These are phyloP conservation scores for Yamadazyma atmosphaerica DNA, from an alignment of 1,139 yeast species.

Conservation along the genomic window DNA sequence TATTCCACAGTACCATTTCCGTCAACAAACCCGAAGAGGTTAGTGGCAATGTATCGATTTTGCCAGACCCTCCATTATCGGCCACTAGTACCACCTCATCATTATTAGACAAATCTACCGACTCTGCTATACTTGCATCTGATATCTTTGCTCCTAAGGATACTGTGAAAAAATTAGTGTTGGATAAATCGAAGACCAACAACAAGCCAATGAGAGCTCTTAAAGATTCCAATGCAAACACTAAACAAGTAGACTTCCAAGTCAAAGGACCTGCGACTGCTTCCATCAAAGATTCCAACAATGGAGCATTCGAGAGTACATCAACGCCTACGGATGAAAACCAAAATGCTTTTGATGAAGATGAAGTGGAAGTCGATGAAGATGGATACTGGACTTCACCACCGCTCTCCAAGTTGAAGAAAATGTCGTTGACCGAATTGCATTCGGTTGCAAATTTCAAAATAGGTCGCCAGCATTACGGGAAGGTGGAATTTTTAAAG, in stretches of 20 bases:
- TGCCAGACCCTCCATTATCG: slow-evolving; percentile 12
- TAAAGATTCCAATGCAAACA: slow-evolving; percentile 13
- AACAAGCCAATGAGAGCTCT: slow-evolving; percentile 5
- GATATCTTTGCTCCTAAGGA: slow-evolving; percentile 70
- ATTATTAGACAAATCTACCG: slow-evolving; percentile 44
- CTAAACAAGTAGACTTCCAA: slow-evolving; percentile 40
- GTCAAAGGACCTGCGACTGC: slow-evolving; percentile 7
- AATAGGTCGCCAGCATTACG: slow-evolving; percentile 81
- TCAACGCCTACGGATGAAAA: slow-evolving; percentile 15
- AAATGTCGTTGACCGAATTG: slow-evolving; percentile 61
- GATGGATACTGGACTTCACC: slow-evolving; percentile 92
- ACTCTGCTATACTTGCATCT: slow-evolving; percentile 67
- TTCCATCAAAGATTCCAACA: slow-evolving; percentile 1
- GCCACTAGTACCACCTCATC: slow-evolving; percentile 3
- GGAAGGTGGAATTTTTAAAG: slow-evolving; percentile 68
- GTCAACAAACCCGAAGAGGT: slow-evolving; percentile 8
- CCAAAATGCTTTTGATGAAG: slow-evolving; percentile 16
- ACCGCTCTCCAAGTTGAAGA: slow-evolving; percentile 58
- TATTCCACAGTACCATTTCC: slow-evolving; percentile 23
- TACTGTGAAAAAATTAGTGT: slow-evolving; percentile 56
- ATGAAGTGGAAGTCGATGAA: slow-evolving; percentile 38
- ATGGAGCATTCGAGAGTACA: slow-evolving; percentile 7
- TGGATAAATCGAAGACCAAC: slow-evolving; percentile 41
- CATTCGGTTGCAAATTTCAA: slow-evolving; percentile 64
- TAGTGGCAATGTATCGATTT: background rate